Percentiles rank a stretch among this genome's conserved stretches.
Evolutionary conservation across 176 grass and related monocot genomes (phyloP).

Genomic region (Carex kokanica): DNA sequence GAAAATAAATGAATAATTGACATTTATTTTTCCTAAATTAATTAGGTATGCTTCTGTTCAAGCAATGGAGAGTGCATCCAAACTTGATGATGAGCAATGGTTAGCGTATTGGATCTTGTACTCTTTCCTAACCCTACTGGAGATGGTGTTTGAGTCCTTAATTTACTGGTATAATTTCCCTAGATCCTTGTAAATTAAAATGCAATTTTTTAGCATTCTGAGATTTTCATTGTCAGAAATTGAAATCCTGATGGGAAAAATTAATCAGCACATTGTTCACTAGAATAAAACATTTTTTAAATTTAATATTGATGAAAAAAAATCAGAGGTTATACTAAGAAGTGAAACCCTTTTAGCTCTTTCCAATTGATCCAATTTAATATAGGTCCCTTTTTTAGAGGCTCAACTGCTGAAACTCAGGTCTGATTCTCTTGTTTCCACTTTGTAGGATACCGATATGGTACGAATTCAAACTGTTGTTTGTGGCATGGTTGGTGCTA

Average conservation of each 20-base stretch:
- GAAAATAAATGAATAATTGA: neutral
- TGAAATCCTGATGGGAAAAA: neutral
- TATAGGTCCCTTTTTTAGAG: neutral
- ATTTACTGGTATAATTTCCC: constrained; percentile 62
- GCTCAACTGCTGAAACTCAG: neutral
- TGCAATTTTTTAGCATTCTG: neutral
- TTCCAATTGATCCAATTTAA: neutral
- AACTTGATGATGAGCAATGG: constrained; percentile 92
- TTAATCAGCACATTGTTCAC: neutral
- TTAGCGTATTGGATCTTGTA: constrained; percentile 94
- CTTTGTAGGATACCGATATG: constrained; percentile 62
- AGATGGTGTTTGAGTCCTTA: constrained; percentile 75
- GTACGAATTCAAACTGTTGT: constrained; percentile 79
- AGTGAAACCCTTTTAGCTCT: neutral
- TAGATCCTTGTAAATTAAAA: neutral
- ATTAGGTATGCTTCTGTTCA: constrained; percentile 72
- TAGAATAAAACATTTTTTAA: neutral
- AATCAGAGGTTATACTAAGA: neutral
- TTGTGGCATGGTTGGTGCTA: constrained; percentile 76
- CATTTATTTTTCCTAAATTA: neutral
- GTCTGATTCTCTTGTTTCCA: neutral
- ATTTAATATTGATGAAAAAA: neutral
- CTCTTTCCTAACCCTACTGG: constrained; percentile 81
- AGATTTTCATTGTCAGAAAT: neutral
- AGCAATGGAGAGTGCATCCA: constrained; percentile 70